These are phyloP conservation scores for Trichoderma hamatum DNA, from an alignment of 2,329 filamentous ascomycete genomes.

Conservation along the genomic window DNA sequence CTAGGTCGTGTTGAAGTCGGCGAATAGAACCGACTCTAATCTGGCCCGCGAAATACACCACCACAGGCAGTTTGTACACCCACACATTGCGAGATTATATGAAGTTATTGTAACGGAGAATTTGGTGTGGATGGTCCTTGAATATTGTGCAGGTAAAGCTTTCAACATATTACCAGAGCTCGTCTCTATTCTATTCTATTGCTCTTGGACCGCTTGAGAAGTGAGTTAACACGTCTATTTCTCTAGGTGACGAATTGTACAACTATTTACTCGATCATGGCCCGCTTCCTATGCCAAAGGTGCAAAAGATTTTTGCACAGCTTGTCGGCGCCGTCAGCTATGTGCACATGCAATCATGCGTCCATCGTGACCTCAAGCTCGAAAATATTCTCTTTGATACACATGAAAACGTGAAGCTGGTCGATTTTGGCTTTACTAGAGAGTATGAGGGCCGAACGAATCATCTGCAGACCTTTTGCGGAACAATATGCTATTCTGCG, in stretches of 20 bases:
- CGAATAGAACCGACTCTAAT: constrained; percentile 93
- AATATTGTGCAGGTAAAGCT: constrained; percentile 83
- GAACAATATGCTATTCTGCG: constrained; percentile 95
- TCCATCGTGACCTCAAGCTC: constrained; percentile 94
- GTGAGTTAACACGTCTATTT: background rate
- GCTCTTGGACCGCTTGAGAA: background rate
- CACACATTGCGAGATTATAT: constrained; percentile 94
- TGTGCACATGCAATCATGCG: constrained; percentile 92
- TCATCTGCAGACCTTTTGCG: constrained; percentile 95
- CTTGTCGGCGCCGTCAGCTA: constrained; percentile 93
- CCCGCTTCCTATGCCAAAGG: constrained; percentile 79
- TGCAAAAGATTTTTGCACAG: constrained; percentile 94
- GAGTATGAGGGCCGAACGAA: constrained; percentile 96
- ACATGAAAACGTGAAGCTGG: constrained; percentile 94
- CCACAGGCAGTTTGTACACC: constrained; percentile 95
- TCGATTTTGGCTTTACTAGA: constrained; percentile 96
- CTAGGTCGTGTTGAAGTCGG: constrained; percentile 96
- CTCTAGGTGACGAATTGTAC: constrained; percentile 87
- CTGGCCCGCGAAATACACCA: constrained; percentile 97
- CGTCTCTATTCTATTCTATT: background rate
- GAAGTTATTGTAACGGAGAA: constrained; percentile 97
- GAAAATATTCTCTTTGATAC: constrained; percentile 92
- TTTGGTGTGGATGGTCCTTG: constrained; percentile 93
- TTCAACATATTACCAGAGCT: background rate
- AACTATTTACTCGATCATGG: constrained; percentile 91